These are phyloP conservation scores for Cocos nucifera DNA, from an alignment of 176 grass and related monocot species.

Conservation along the genomic window DNA sequence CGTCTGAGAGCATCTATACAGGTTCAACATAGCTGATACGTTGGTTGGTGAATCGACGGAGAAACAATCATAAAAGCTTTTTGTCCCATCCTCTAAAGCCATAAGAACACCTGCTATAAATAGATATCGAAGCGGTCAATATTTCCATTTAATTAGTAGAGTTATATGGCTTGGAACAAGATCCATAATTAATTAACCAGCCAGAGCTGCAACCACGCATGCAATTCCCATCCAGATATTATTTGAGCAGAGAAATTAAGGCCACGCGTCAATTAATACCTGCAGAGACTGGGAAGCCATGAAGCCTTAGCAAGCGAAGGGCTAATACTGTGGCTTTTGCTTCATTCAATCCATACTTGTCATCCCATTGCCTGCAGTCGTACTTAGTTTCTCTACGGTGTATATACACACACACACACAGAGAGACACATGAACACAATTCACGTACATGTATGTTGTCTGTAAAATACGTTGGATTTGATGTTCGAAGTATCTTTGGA, in stretches of 20 bases:
- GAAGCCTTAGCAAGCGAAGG: slow-evolving; percentile 9
- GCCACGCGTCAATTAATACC: neutral
- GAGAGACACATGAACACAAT: neutral
- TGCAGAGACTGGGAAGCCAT: neutral
- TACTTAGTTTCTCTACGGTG: too few species aligned
- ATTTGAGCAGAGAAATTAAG: too few species aligned
- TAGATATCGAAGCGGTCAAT: too few species aligned
- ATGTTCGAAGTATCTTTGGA: neutral
- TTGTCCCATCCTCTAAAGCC: neutral
- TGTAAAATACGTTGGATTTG: neutral
- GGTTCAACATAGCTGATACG: slow-evolving; percentile 13
- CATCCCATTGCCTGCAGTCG: slow-evolving; percentile 16
- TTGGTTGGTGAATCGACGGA: slow-evolving; percentile 5
- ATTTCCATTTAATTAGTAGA: too few species aligned
- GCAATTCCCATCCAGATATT: too few species aligned
- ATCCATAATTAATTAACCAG: too few species aligned
- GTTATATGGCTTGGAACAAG: too few species aligned
- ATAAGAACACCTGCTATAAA: slow-evolving; percentile 1
- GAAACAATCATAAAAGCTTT: slow-evolving; percentile 1
- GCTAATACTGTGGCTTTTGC: slow-evolving; percentile 9
- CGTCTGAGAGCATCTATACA: slow-evolving; percentile 6
- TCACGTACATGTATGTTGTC: neutral
- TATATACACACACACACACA: too few species aligned
- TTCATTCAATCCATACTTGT: neutral
- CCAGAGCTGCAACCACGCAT: too few species aligned